Conservation (phyloP, 2,329 filamentous ascomycete genomes). For the Verticillium klebahnii region DNA sequence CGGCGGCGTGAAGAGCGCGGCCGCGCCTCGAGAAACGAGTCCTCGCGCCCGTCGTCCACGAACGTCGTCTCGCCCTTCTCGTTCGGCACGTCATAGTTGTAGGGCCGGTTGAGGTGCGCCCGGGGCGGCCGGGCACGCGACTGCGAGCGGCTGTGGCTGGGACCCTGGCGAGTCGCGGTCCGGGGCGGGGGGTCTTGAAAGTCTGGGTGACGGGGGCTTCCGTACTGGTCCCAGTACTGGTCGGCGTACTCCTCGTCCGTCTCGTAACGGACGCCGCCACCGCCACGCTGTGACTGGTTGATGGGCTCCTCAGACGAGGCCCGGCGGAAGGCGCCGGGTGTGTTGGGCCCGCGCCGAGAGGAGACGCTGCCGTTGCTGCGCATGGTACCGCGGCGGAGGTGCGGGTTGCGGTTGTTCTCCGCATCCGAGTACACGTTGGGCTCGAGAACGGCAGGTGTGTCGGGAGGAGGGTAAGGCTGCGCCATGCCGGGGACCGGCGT, state of each 20-base stretch:
- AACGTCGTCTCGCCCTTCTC: conserved; percentile 4
- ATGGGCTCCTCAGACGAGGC: neutral
- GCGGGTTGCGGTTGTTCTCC: neutral
- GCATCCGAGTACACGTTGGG: conserved; percentile 2
- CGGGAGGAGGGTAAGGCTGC: conserved; percentile 8
- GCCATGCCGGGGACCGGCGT: conserved; percentile 3
- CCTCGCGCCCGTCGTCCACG: conserved; percentile 9
- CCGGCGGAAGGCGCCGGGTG: neutral
- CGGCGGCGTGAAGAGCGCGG: conserved; percentile 8
- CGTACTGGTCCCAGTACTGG: conserved; percentile 7
- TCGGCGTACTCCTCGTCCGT: conserved; percentile 9
- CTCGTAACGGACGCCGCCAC: conserved; percentile 3
- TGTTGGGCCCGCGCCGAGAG: neutral
- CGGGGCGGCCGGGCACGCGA: conserved; percentile 7
- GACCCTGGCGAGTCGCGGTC: neutral
- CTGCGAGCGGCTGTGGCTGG: conserved; percentile 5
- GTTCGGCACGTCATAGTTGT: conserved; percentile 10
- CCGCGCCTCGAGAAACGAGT: conserved; percentile 6
- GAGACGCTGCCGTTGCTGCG: neutral
- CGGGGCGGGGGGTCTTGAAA: neutral
- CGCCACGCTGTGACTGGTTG: neutral
- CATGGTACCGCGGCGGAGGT: neutral
- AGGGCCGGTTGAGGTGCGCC: conserved; percentile 11
- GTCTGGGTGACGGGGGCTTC: conserved; percentile 5
- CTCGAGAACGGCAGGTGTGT: conserved; percentile 12